These are phyloP conservation scores for Linderina pennispora DNA, from an alignment of 192 early-diverging fungal genomes.

Conservation along the genomic window DNA sequence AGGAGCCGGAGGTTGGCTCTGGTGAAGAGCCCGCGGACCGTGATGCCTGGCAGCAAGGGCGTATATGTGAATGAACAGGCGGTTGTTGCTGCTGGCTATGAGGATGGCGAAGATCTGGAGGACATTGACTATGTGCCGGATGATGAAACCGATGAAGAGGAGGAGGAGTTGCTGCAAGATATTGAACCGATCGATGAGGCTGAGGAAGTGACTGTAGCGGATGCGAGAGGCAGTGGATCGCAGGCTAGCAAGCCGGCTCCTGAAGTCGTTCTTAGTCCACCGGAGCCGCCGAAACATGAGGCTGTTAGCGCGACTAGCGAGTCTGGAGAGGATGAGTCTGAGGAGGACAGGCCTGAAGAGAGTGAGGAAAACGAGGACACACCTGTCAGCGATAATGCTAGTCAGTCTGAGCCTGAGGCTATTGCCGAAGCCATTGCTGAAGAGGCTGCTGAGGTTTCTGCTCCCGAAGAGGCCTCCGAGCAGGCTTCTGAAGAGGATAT, in stretches of 20 bases:
- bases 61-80: neutral
- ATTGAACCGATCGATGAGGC: conserved; percentile 37
- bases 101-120: conserved; percentile 16
- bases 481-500: conserved; percentile 1
- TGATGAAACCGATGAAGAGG: conserved; percentile 16
- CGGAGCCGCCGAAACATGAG: no score
- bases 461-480: no score
- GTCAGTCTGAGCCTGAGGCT: no score
- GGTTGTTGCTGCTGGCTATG: neutral
- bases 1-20: neutral
- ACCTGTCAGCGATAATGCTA: neutral
- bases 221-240: no score
- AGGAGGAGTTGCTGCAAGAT: conserved; percentile 31
- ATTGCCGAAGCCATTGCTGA: no score
- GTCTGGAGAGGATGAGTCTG: no score
- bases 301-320: no score
- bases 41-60: conserved; percentile 12
- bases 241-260: no score
- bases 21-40: neutral
- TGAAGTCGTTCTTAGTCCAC: conserved; percentile 1
- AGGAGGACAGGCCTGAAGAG: neutral
- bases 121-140: conserved; percentile 29
- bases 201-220: conserved; percentile 32
- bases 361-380: neutral
- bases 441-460: neutral